Evolutionary conservation across 106 monocot species (phyloP), one percentile per base, ranked within the genome.

Genomic region (Xerophyta viscosa): DNA sequence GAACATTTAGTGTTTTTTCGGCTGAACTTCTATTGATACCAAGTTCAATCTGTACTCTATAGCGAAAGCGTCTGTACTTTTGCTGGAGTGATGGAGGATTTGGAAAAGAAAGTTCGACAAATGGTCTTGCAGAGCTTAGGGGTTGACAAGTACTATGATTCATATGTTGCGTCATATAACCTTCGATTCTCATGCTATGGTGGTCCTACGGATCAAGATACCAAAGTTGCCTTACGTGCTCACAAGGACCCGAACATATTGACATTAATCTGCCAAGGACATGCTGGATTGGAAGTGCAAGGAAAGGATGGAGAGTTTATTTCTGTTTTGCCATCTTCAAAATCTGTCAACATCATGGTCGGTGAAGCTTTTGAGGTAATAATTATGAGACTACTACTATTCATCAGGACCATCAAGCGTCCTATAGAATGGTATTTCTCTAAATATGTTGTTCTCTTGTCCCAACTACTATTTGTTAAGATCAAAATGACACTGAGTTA

Each of bases 51-150:
- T n/a, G n/a, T n/a, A n/a, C n/a, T n/a, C n/a, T 33, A 33, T 33
- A 33, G 33, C 33, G 11, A 33, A 5, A 33, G 7, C 11, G 11
- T 33, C 33, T 33, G 33, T 11, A 33, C 5, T 33, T 33, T 33
- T 33, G 33, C 33, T 6, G 11, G 11, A 11, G 11, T 33, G 11
- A 24, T 56, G 48, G 14, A 33, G 19, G 63, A 39, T n/a, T 27
- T 71, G 39, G 55, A 48, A 18, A 8, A 37, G 15, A 55, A 37
- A 48, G 36, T 71, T 7, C 31, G 41, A 24, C 44, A 31, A 47
- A 71, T 71, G 70, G 48, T 71, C 19, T 20, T 71, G 23, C 53
- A 71, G 28, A 49, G 70, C 25, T 46, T 71, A 48, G 70, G 70
- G 20, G 24, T 62, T 3, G 62, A 56, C 28, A 48, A 56, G 19